Conservation (phyloP, 2,329 filamentous ascomycete species). For the Penicillium concentricum region DNA sequence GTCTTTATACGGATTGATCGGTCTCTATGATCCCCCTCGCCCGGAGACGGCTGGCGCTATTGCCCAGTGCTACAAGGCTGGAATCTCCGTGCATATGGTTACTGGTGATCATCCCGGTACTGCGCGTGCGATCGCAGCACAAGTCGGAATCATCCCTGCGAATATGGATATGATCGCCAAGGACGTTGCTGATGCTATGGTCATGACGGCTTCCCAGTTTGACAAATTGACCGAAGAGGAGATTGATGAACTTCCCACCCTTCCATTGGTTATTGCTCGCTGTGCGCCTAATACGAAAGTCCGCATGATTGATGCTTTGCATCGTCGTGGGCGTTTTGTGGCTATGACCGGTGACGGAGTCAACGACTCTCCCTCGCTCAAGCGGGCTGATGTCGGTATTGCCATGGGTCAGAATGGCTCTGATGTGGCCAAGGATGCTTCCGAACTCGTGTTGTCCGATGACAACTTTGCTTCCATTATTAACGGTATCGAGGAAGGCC, state of each 20-base stretch:
- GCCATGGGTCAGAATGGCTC: slow-evolving; percentile 80
- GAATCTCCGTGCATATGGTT: slow-evolving; percentile 79
- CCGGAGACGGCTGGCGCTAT: slow-evolving; percentile 75
- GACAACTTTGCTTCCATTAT: slow-evolving; percentile 89
- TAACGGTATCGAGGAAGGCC: slow-evolving; percentile 77
- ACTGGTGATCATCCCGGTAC: slow-evolving; percentile 81
- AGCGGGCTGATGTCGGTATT: slow-evolving; percentile 80
- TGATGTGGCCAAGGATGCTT: slow-evolving; percentile 72
- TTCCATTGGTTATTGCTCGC: slow-evolving; percentile 59
- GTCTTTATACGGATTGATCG: slow-evolving; percentile 75
- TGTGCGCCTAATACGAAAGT: slow-evolving; percentile 68
- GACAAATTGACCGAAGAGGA: slow-evolving; percentile 73
- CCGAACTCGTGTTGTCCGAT: slow-evolving; percentile 69
- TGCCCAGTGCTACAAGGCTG: slow-evolving; percentile 66
- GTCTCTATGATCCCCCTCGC: slow-evolving; percentile 83
- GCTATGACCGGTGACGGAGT: slow-evolving; percentile 91
- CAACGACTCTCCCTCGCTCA: slow-evolving; percentile 80
- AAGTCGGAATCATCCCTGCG: slow-evolving; percentile 73
- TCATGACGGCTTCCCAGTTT: slow-evolving; percentile 75
- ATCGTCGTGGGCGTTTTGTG: slow-evolving; percentile 65
- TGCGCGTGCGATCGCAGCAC: slow-evolving; percentile 72
- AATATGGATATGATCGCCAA: slow-evolving; percentile 61
- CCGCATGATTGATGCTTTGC: slow-evolving; percentile 71
- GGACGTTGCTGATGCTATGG: slow-evolving; percentile 64
- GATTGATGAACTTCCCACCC: slow-evolving; percentile 60